Evolutionary conservation across 768 basidiomycete species (phyloP).

Genomic region (Rhodotorula paludigena): DNA sequence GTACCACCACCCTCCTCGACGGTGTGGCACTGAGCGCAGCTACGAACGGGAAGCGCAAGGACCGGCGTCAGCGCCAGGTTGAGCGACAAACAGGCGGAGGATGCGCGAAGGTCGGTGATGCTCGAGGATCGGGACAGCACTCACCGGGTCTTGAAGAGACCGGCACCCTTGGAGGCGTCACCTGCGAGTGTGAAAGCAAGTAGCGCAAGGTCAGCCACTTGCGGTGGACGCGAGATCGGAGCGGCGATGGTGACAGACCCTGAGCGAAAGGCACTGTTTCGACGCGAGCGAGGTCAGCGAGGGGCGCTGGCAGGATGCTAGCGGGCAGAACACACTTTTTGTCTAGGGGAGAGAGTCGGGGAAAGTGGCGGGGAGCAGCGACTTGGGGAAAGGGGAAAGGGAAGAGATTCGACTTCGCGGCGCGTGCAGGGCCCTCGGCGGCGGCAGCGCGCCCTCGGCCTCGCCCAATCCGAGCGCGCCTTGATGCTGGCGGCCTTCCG

Average conservation of each 20-base stretch:
- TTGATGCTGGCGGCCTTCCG: too few species aligned
- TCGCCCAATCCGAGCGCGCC: too few species aligned
- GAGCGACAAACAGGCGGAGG: not conserved
- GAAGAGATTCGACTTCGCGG: too few species aligned
- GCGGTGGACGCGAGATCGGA: not conserved
- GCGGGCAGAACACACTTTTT: not conserved
- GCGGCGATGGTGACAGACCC: constrained; percentile 2
- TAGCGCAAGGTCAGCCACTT: not conserved
- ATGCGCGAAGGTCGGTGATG: not conserved
- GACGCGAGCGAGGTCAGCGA: not conserved
- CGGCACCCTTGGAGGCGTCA: constrained; percentile 83
- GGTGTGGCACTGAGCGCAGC: constrained; percentile 92
- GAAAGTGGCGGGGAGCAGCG: too few species aligned
- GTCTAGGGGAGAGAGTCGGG: not conserved
- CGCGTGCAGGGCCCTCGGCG: too few species aligned
- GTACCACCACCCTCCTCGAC: constrained; percentile 57
- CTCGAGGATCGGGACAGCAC: not conserved
- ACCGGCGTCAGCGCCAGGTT: not conserved
- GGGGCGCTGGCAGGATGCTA: not conserved
- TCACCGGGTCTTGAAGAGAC: constrained; percentile 80
- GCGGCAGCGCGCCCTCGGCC: too few species aligned
- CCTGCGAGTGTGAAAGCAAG: constrained; percentile 51
- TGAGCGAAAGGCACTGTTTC: constrained; percentile 24
- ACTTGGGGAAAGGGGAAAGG: too few species aligned
- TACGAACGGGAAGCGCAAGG: not conserved